Base-by-base conservation (phyloP, 495 filamentous ascomycete genomes). In the Collariella sp. region DNA sequence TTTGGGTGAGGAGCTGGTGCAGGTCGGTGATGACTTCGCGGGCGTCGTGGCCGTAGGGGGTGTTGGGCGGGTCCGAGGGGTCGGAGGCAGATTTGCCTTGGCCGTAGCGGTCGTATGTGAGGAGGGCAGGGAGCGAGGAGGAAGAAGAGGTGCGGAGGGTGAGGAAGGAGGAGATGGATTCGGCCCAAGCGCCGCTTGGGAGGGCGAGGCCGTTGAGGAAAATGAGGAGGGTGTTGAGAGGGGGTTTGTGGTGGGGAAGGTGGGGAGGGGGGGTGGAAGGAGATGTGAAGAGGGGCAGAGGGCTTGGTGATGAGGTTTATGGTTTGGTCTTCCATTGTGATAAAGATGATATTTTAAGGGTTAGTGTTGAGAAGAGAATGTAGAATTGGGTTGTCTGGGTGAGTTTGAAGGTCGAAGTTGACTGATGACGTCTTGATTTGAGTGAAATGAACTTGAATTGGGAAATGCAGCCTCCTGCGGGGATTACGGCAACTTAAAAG, bases 51-150 rank as follows among this genome's bases (percentile, higher is more conserved):
- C 73, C 77, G 63, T 79, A 72, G 16, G 70, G 68, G 7, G 67
- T 67, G 36, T 72, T 70, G 9, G 62, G 64, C 7, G 61, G 57
- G 48, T 84, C 79, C 5, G 64, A 42, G 0, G 83, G 82, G 61
- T 85, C 81, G 2, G 66, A 70, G 46, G 76, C 73, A 2, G 79
- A 80, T 44, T 73, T 59, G 5, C 81, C 82, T 62, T 85, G 81
- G 26, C 83, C 81, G 59, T 73, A 84, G 36, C 83, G 80, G 67
- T 86, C 83, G 59, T 84, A 85, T 42, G 74, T 74, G 3, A 86
- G 73, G 24, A 83, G 69, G 3, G 62, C 45, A 3, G 66, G 61
- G 7, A 74, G 63, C 9, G 80, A 77, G 19, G 61, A 63, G 9
- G 56, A 49, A 15, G 58, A 33, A 9, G 43, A 23, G 5, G 39